These are phyloP conservation scores for Aspergillus pseudotamarii DNA, from an alignment of 2,329 filamentous ascomycete species.

Conservation along the genomic window DNA sequence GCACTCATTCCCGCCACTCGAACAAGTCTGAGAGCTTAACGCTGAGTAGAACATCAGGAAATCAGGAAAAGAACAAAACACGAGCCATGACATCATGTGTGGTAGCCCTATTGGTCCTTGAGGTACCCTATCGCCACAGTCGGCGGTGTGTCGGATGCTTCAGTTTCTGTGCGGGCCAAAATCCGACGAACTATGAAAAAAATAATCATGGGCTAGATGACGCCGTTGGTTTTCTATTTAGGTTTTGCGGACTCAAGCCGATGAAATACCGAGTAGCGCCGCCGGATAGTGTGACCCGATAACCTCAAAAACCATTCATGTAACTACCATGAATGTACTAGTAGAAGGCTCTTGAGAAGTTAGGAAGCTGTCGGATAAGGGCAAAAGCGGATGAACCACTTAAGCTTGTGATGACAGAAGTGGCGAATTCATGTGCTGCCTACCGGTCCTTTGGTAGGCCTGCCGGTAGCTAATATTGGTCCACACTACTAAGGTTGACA, in stretches of 20 bases:
- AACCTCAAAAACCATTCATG: neutral
- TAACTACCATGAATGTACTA: neutral
- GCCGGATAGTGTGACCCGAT: neutral
- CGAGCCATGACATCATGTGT: neutral
- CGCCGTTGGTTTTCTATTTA: neutral
- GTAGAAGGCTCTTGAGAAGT: neutral
- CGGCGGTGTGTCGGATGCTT: neutral
- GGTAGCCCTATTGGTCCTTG: neutral
- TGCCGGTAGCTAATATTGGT: neutral
- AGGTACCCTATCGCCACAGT: neutral
- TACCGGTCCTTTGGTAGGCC: neutral
- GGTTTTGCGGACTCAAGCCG: neutral
- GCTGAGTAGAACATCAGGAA: neutral
- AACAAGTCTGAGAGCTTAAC: neutral
- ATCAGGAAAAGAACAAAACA: neutral
- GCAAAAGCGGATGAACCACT: neutral
- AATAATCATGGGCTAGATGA: neutral
- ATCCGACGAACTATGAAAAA: neutral
- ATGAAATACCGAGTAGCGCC: neutral
- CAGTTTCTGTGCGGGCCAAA: neutral
- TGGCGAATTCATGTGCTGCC: conserved; percentile 1
- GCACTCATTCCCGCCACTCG: neutral
- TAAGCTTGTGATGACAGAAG: conserved; percentile 6
- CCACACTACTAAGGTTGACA: neutral
- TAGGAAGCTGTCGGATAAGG: neutral